Conservation (phyloP, 768 basidiomycete species). For the Pleurotus salmoneostramineus region DNA sequence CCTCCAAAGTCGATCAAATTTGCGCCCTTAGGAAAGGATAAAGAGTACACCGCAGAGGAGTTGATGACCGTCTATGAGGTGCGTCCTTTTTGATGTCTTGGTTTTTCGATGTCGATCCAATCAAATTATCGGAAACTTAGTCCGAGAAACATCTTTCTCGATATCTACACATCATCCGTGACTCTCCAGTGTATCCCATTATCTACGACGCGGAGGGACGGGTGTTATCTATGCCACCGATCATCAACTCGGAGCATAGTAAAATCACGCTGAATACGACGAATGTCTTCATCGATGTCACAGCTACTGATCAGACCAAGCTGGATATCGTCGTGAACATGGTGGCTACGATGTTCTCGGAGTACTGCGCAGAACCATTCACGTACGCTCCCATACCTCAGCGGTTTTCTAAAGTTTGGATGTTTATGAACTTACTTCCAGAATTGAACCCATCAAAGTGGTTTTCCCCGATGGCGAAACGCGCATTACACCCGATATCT, state of each 20-base stretch:
- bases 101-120: background rate
- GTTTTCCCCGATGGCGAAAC: conserved; percentile 73
- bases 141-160: conserved; percentile 86
- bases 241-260: conserved; percentile 96
- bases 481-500: conserved; percentile 78
- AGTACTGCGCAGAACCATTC: conserved; percentile 90
- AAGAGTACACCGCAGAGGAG: conserved; percentile 81
- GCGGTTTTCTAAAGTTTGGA: background rate
- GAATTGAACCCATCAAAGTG: conserved; percentile 91
- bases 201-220: conserved; percentile 89
- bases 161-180: conserved; percentile 90
- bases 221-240: conserved; percentile 96
- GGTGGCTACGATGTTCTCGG: conserved; percentile 95
- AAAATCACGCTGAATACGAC: conserved; percentile 93
- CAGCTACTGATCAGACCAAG: conserved; percentile 96
- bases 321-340: conserved; percentile 95
- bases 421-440: conserved; percentile 25
- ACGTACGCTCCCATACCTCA: conserved; percentile 51
- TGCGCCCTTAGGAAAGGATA: conserved; percentile 75
- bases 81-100: conserved; percentile 13
- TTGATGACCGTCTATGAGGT: conserved; percentile 95
- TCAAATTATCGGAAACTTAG: conserved; percentile 34
- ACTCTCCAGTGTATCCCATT: conserved; percentile 95
- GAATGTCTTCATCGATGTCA: conserved; percentile 96
- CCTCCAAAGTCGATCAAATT: conserved; percentile 91